phyloP scores from a whole-genome alignment of 768 basidiomycete species.

The Hysterangium stoloniferum region DNA sequence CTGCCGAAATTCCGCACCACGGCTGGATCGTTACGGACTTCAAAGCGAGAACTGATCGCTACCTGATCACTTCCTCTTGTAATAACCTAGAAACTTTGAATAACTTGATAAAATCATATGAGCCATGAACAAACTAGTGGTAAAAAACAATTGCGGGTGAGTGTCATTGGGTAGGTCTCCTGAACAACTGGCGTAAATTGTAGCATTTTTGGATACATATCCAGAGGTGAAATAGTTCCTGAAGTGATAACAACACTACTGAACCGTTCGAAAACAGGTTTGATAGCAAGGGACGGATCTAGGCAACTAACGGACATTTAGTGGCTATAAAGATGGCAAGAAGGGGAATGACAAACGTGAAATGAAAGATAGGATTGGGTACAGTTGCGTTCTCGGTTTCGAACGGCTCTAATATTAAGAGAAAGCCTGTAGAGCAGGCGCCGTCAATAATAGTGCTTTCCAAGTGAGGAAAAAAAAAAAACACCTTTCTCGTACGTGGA shows the following conservation, averaged over 20 bases:
- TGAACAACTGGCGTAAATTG: slow-evolving; percentile 96
- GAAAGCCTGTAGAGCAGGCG: slow-evolving; percentile 61
- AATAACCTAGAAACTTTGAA: slow-evolving; percentile 58
- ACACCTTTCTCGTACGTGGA: slow-evolving; percentile 96
- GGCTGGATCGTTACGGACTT: slow-evolving; percentile 97
- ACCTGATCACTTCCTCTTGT: slow-evolving; percentile 98
- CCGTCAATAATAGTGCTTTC: neutral
- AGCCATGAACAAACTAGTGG: slow-evolving; percentile 58
- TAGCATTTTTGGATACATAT: slow-evolving; percentile 99
- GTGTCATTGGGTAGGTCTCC: slow-evolving; percentile 96
- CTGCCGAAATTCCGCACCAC: slow-evolving; percentile 98
- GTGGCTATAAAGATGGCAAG: neutral
- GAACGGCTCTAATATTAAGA: slow-evolving; percentile 95
- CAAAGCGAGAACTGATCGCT: slow-evolving; percentile 95
- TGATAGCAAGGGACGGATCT: slow-evolving; percentile 95
- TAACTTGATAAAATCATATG: slow-evolving; percentile 1
- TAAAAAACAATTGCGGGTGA: slow-evolving; percentile 92
- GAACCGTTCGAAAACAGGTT: slow-evolving; percentile 96
- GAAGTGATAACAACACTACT: slow-evolving; percentile 98
- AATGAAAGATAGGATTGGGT: slow-evolving; percentile 97
- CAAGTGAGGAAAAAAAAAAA: slow-evolving; percentile 4
- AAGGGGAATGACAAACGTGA: slow-evolving; percentile 53
- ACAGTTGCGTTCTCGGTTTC: slow-evolving; percentile 98
- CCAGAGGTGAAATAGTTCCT: slow-evolving; percentile 94
- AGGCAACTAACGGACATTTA: slow-evolving; percentile 57